Evolutionary conservation across 2,329 filamentous ascomycete genomes (phyloP), one percentile per base, ranked within the genome.

Genomic region (Lecanicillium sp.): DNA sequence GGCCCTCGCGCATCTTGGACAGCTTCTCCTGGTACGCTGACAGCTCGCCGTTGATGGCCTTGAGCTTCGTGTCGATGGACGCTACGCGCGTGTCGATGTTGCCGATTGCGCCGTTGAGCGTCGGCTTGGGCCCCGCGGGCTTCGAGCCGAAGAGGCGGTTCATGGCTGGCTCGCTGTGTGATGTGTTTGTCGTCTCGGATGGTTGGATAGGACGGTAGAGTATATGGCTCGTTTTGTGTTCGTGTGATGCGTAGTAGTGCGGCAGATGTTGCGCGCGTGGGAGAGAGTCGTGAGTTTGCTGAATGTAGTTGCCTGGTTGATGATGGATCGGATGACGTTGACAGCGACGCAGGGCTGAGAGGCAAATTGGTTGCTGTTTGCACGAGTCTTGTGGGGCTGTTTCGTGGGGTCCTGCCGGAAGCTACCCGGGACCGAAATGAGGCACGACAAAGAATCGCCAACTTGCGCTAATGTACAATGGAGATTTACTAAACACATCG

Each of bases 131-230:
- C 46, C 81, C 81, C 48, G 84, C 81, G 65, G 77, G 83, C 67
- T 89, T 92, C 52, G 83, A 77, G 59, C 92, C 92, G 61, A 98
- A 98, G 52, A 98, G 75, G 53, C 92, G 86, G 63, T 98, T 97
- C 92, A 98, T 97, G 46, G 40, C 71, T 63, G 45, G n/a, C n/a
- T n/a, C 19, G 9, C 22, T 25, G n/a, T n/a, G n/a, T n/a, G n/a
- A n/a, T n/a, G n/a, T 31, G 7, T 5, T 19, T 35, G 18, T 9
- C 7, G 18, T 18, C 10, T 25, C 7, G 9, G 25, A 18, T 9
- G 7, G 10, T 12, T 10, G n/a, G 17, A 20, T 17, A 35, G 33
- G 7, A 13, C 5, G 34, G 17, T 15, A 20, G 29, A 18, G n/a
- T 12, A 9, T 28, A 12, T 20, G 31, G 2, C 13, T 35, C 18